Base-by-base conservation (phyloP, 192 early-diverging fungal species). In the Mycoemilia scoparia region DNA sequence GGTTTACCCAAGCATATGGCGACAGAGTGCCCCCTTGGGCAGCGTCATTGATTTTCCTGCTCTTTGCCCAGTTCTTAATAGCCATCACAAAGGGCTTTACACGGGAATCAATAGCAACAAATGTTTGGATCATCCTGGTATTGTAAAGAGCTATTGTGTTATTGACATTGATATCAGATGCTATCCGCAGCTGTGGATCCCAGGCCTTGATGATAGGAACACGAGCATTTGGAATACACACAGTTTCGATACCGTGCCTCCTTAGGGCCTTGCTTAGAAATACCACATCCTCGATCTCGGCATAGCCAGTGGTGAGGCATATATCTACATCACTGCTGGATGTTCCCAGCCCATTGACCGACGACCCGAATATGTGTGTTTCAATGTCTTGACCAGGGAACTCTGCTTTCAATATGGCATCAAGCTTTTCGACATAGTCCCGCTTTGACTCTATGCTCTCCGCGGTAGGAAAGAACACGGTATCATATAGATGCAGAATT, bases 121-220 rank as follows among this genome's bases (percentile, higher is more conserved):
- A 91, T 5, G 78, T 79, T 54, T 76, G 73, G 46, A 96, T 77
- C 69, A 93, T 73, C 21, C 64, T 55, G 15, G 91, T 88, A 53
- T 96, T 96, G 48, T 79, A 66, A 27, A 96, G 54, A 8, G 87
- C 87, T 26, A 89, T 44, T 1, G 81, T 74, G 54, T 87, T 93
- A 61, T 93, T 93, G 34, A 96, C 75, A 58, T 91, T 91, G 44
- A 89, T 78, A 47, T 96, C 90, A 38, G 86, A 88, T 2, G 83
- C 71, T 7, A 89, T 70, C 53, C 74, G 78, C 72, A 71, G 67
- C 63, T 85, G 78, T 15, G 77, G 80, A 48, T 96, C 91, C 67
- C 76, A 80, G 22, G 87, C 64, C 44, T 86, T 82, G 43, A 92
- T 87, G 20, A 96, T 88, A 0, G 87, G 89, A 4, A 96, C 91